These are phyloP conservation scores for Penicillium sp. DNA, from an alignment of 2,329 filamentous ascomycete genomes.

Conservation along the genomic window DNA sequence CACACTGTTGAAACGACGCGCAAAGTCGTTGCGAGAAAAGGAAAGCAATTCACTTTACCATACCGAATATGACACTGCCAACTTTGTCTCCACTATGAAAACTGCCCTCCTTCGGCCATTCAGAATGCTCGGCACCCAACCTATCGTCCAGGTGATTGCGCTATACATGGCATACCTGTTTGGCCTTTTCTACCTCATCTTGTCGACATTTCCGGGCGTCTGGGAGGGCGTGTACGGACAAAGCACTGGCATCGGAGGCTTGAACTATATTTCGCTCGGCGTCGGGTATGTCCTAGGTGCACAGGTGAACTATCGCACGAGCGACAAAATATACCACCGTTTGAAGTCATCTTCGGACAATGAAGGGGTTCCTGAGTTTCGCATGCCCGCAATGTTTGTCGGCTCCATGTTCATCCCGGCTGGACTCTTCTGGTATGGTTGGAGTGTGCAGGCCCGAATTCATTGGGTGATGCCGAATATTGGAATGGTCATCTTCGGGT, in stretches of 20 bases:
- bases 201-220: conserved; percentile 33
- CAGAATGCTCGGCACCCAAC: conserved; percentile 60
- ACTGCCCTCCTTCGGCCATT: conserved; percentile 59
- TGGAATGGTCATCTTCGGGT: conserved; percentile 55
- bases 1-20: conserved; percentile 63
- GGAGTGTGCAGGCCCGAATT: conserved; percentile 54
- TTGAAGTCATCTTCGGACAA: not conserved
- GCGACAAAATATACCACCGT: not conserved
- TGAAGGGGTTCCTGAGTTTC: conserved; percentile 53
- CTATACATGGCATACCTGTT: conserved; percentile 63
- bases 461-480: conserved; percentile 63
- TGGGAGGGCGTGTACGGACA: not conserved
- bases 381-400: conserved; percentile 63
- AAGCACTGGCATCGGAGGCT: not conserved
- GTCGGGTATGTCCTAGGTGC: not conserved
- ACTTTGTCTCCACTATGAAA: conserved; percentile 33
- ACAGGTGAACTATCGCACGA: not conserved
- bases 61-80: not conserved
- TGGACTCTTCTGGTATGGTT: conserved; percentile 63
- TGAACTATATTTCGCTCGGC: conserved; percentile 1
- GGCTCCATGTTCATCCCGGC: conserved; percentile 57
- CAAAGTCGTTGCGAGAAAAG: conserved; percentile 51
- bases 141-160: conserved; percentile 62
- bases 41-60: conserved; percentile 17
- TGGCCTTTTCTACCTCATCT: conserved; percentile 45